Evolutionary conservation across 306 rosid genomes (phyloP).

Genomic region (Malus sylvestris): DNA sequence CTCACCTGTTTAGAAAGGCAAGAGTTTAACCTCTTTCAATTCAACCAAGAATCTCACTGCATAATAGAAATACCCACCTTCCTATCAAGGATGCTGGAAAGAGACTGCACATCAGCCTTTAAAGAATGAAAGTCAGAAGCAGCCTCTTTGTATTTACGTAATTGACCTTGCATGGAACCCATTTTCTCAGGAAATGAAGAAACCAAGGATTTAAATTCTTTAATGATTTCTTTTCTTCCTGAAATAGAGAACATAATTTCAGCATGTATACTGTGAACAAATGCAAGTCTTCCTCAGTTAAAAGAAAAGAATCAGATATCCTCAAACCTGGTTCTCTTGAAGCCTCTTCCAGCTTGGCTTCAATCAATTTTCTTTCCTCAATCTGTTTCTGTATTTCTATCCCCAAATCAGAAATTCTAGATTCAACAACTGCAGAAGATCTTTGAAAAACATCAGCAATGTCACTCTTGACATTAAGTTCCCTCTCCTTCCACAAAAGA

Average conservation of each 20-base stretch:
- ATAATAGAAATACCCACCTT: conserved; percentile 50
- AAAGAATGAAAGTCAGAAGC: conserved; percentile 82
- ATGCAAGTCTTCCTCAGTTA: not conserved
- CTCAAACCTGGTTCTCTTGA: conserved; percentile 70
- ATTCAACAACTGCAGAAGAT: conserved; percentile 52
- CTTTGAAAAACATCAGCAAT: conserved; percentile 64
- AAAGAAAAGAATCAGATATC: not conserved
- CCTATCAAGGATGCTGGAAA: conserved; percentile 65
- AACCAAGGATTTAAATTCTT: conserved; percentile 73
- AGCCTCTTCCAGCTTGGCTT: conserved; percentile 60
- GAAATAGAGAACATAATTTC: conserved; percentile 27
- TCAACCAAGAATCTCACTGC: conserved; percentile 11
- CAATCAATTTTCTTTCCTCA: conserved; percentile 53
- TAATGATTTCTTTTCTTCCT: conserved; percentile 86
- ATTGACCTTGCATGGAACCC: conserved; percentile 79
- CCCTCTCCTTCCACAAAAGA: conserved; percentile 84
- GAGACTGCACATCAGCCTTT: conserved; percentile 76
- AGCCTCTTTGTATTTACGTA: conserved; percentile 74
- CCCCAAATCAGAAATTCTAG: conserved; percentile 51
- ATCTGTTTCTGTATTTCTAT: conserved; percentile 57
- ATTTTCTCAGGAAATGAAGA: conserved; percentile 93
- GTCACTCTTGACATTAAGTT: conserved; percentile 68
- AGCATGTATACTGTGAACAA: not conserved
- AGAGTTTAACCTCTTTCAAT: conserved; percentile 12
- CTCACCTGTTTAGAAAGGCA: conserved; percentile 42